Evolutionary conservation across 164 flowering plant species (phyloP).

Genomic region (Dillenia suffruticosa): DNA sequence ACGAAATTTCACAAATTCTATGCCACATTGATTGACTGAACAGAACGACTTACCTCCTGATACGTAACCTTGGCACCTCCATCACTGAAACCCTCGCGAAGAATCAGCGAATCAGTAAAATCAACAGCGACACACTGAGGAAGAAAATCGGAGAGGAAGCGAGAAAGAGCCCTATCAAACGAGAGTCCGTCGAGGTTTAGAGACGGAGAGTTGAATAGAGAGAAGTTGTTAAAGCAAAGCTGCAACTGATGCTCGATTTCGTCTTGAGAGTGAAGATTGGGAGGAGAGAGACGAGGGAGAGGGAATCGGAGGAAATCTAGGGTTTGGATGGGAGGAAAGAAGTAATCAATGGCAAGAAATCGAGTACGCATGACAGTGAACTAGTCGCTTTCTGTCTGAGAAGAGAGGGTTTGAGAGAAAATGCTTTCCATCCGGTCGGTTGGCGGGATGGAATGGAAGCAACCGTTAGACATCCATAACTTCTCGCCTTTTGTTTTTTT

Average conservation of each 20-base stretch:
- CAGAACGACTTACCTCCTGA: too few species aligned
- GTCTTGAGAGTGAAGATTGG: conserved; percentile 13
- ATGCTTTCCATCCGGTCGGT: not conserved
- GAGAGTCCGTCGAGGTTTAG: conserved; percentile 29
- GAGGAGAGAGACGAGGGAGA: conserved; percentile 30
- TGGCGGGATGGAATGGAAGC: not conserved
- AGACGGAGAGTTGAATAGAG: not conserved
- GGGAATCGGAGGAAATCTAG: conserved; percentile 42
- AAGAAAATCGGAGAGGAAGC: conserved; percentile 47
- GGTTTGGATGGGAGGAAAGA: conserved; percentile 20
- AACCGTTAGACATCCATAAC: not conserved
- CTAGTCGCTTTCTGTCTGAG: too few species aligned
- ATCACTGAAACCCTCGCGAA: not conserved
- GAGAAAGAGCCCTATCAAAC: conserved; percentile 44
- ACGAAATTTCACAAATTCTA: too few species aligned
- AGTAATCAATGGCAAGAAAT: conserved; percentile 54
- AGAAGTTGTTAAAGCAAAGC: too few species aligned
- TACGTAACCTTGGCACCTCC: not conserved
- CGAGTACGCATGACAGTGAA: conserved; percentile 60
- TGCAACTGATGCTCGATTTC: conserved; percentile 6
- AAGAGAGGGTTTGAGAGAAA: too few species aligned
- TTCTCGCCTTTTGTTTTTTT: too few species aligned
- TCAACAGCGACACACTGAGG: conserved; percentile 35
- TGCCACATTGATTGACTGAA: too few species aligned
- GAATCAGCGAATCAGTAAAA: conserved; percentile 3